phyloP scores from a whole-genome alignment of 495 filamentous ascomycete genomes.

The Penicillium riverlandense region DNA sequence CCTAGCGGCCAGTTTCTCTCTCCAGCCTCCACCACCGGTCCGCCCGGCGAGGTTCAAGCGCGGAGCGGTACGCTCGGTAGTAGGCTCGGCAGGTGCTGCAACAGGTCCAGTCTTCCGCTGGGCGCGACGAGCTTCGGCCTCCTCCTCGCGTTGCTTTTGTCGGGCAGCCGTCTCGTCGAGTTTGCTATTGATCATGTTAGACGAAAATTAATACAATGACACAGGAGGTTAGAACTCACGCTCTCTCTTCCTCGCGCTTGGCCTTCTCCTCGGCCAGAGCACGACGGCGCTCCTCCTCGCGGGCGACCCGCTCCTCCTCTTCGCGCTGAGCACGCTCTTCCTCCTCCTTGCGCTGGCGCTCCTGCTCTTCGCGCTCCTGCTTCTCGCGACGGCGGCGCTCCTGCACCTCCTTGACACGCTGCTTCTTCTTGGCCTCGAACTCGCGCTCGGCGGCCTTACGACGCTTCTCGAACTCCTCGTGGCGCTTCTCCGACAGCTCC shows the following conservation, averaged over 20 bases:
- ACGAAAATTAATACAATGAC: slow-evolving; percentile 10
- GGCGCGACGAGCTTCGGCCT: slow-evolving; percentile 53
- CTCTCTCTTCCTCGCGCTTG: slow-evolving; percentile 75
- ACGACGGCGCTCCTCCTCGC: slow-evolving; percentile 62
- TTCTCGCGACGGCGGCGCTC: slow-evolving; percentile 68
- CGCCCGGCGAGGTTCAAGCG: slow-evolving; percentile 55
- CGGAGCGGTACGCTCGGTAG: slow-evolving; percentile 52
- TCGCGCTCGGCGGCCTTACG: slow-evolving; percentile 84
- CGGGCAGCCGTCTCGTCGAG: slow-evolving; percentile 57
- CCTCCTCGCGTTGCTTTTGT: slow-evolving; percentile 63
- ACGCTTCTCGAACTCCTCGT: slow-evolving; percentile 92
- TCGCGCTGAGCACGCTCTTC: slow-evolving; percentile 73
- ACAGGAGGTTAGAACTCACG: slow-evolving; percentile 37
- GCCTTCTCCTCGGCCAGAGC: slow-evolving; percentile 66
- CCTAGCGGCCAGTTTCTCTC: slow-evolving; percentile 74
- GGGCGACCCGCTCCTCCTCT: slow-evolving; percentile 70
- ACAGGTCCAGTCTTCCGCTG: slow-evolving; percentile 33
- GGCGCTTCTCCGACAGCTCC: slow-evolving; percentile 73
- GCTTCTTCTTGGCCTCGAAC: slow-evolving; percentile 79
- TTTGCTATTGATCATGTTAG: slow-evolving; percentile 35
- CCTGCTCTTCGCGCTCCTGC: slow-evolving; percentile 73
- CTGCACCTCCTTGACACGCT: slow-evolving; percentile 73
- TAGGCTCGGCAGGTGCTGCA: slow-evolving; percentile 37
- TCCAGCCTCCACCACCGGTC: slow-evolving; percentile 60
- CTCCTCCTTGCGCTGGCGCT: slow-evolving; percentile 67